phyloP scores from a whole-genome alignment of 495 filamentous ascomycete genomes.

The Aspergillus funiculosus region DNA sequence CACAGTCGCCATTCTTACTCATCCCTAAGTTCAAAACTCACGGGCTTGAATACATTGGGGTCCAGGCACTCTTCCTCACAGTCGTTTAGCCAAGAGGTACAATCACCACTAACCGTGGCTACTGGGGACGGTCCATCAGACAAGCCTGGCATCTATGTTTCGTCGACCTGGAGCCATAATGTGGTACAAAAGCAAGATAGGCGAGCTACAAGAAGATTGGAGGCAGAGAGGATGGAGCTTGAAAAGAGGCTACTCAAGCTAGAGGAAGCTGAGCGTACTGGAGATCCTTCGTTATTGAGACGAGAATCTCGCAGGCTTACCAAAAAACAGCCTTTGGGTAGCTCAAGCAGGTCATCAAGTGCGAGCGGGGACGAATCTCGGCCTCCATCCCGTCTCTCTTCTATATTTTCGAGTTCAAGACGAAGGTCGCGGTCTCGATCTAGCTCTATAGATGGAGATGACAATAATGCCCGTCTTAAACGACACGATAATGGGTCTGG shows the following conservation, averaged over 20 bases:
- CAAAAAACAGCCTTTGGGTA: conserved; percentile 35
- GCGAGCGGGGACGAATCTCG: conserved; percentile 24
- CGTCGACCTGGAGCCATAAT: conserved; percentile 19
- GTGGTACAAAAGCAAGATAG: conserved; percentile 27
- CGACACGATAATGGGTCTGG: not conserved
- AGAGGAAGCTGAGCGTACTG: conserved; percentile 25
- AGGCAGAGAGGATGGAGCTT: conserved; percentile 35
- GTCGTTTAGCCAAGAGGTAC: not conserved
- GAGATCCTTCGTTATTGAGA: conserved; percentile 19
- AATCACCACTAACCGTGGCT: not conserved
- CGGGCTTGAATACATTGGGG: not conserved
- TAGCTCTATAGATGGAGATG: conserved; percentile 24
- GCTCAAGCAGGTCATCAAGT: conserved; percentile 33
- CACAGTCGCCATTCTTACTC: conserved; percentile 3
- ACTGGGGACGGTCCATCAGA: not conserved
- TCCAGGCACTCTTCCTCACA: conserved; percentile 8
- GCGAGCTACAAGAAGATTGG: conserved; percentile 33
- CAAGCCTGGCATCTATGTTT: conserved; percentile 13
- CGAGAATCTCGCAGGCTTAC: conserved; percentile 30
- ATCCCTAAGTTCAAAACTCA: conserved; percentile 6
- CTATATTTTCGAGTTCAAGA: conserved; percentile 31
- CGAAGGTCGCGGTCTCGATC: conserved; percentile 30
- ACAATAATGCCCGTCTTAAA: conserved; percentile 15
- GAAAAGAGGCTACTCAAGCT: conserved; percentile 33
- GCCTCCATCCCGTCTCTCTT: conserved; percentile 27